Base-by-base conservation (phyloP, 495 filamentous ascomycete genomes). In the Coniosporium apollinis region DNA sequence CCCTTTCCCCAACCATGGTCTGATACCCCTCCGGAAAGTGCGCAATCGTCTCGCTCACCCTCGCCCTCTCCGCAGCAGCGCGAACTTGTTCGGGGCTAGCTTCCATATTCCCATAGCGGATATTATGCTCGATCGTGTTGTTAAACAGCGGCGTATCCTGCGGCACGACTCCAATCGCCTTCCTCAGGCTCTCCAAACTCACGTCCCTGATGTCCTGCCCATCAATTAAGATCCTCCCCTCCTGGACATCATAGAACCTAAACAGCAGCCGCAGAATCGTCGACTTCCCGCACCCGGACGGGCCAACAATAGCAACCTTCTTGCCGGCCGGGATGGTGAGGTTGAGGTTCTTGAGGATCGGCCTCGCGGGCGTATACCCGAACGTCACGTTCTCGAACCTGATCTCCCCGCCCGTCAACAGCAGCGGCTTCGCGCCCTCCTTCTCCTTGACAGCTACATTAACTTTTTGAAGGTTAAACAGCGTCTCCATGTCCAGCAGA, bases 401-500 rank as follows among this genome's bases (percentile, higher is more conserved):
- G 52, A 97, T 92, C 51, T 94, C 77, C 22, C 89, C 89, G 24
- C 84, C 83, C 18, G 65, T 66, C 14, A 96, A 61, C 7, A 64
- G 52, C 6, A 97, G 62, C 0, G 79, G 58, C 38, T 76, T 74
- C 2, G 91, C 80, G 42, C 82, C 60, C 15, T 71, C 65, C 21
- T 64, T 57, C 35, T 96, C 86, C 46, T 74, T 74, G 51, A 96
- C 76, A 14, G 74, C 71, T 24, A 94, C 74, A 44, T 96, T 93
- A 49, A 96, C 91, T 52, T 92, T 94, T 53, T 97, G 91, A n/a
- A 97, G 64, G 52, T 92, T 94, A 65, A 97, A 97, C 9, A 96
- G 67, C 1, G 91, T 94, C 57, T 96, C 89, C 91, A 97, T 96
- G 52, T 97, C 89, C 34, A 96, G 58, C 32, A 96, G 61, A 9